Base-by-base conservation (phyloP, 2,329 filamentous ascomycete species). In the Aspergillus niger region DNA sequence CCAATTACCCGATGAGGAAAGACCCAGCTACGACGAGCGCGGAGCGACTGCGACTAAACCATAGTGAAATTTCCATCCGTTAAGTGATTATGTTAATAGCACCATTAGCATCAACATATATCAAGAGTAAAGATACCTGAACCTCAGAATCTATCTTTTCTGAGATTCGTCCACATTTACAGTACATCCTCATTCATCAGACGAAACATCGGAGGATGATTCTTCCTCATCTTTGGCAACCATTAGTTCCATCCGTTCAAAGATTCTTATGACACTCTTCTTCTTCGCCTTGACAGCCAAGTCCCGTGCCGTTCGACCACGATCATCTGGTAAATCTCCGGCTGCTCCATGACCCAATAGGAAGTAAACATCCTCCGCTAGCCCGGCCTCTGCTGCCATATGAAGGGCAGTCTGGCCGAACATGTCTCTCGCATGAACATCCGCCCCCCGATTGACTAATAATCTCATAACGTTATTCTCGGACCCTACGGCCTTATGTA, bases 351-450 rank as follows among this genome's bases (percentile, higher is more conserved):
- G 65, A 10, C 65, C 63, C 17, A 69, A 63, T 13, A 69, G 58
- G 54, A 68, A 68, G 43, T 67, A 56, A 5, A 67, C 67, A 50
- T 68, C 66, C 15, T 67, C 56, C 11, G 54, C 60, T 17, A 67
- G 24, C 4, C 68, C 68, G 3, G 62, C 63, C 24, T 65, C 53
- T 13, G 67, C 66, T 10, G 68, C 67, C 60, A 68, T 51, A 61
- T 70, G 68, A 20, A 70, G 57, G 24, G 64, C 65, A 32, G 68
- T 68, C 56, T 67, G 60, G 11, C 67, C 67, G 43, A 59, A 66
- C 63, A 68, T 68, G 47, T 70, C 67, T 47, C 55, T 58, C 6
- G 63, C 65, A 8, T 58, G 59, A 26, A 69, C 58, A 24, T 69
- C 62, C 3, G 64, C 65, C 0, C 56, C 49, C 20, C 54, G 58